Base-by-base conservation (phyloP, 2,329 filamentous ascomycete species). In the Paracoccidioides lutzii region DNA sequence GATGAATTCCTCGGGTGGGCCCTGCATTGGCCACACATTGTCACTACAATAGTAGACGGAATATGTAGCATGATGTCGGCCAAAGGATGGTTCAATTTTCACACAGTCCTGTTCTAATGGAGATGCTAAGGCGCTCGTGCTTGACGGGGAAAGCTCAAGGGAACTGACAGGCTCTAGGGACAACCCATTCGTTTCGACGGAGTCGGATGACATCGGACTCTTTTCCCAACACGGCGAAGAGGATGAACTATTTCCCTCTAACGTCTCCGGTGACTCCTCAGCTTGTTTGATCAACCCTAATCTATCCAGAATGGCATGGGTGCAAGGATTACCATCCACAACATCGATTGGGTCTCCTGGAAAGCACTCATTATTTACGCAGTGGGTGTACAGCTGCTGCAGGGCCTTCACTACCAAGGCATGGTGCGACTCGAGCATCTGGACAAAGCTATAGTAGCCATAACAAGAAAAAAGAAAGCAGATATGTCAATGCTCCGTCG, bases 401-500 rank as follows among this genome's bases (percentile, higher is more conserved):
- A 74, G 61, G 1, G 70, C 71, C 59, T 72, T 72, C 44, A 74
- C 69, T 4, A 72, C 70, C 7, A 73, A 59, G 4, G 69, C 71
- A 56, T 73, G 71, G 37, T 73, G 70, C 5, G 71, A 73, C 58
- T 73, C 70, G 37, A 74, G 67, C 69, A 74, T 73, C 57, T 74
- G 71, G 41, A 74, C 71, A 45, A 73, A 74, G 50, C 71, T 74
- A 41, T 54, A 55, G 45, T 4, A 51, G 9, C 57, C 22, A 40
- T 53, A 35, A 10, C 30, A 52, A 28, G 38, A 22, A 38, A 37
- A 15, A 35, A 46, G 30, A 22, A 8, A 37, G n/a, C 32, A 43
- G 10, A 44, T 56, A 51, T 58, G 59, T 56, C 15, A 55, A 54
- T 45, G 42, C 40, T 52, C 32, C 14, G 32, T n/a, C 35, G 14